Evolutionary conservation across 352 stramenopile genomes (phyloP).

Genomic region (Pythium angustatum): DNA sequence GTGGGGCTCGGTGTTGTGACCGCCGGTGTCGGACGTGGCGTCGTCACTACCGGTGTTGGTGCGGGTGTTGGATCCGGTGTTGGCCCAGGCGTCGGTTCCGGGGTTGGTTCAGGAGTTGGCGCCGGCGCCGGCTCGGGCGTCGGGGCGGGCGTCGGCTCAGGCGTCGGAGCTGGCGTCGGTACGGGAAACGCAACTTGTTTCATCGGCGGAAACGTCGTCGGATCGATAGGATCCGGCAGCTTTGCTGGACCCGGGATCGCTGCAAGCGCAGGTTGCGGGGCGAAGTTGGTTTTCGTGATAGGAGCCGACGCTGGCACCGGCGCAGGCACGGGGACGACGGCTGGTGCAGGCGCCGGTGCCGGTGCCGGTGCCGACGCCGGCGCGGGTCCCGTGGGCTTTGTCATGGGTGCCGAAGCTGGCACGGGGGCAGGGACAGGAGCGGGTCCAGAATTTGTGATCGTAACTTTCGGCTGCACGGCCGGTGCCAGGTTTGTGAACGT

Average conservation of each 20-base stretch:
- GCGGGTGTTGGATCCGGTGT: background rate
- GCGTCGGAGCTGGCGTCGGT: background rate
- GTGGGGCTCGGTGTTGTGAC: constrained; percentile 1
- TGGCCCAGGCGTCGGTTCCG: background rate
- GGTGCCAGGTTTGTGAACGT: constrained; percentile 9
- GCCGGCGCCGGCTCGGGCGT: background rate
- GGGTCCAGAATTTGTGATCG: no score
- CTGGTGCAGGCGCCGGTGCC: background rate
- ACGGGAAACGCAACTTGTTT: constrained; percentile 14
- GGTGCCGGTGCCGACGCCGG: background rate
- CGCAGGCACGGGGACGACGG: background rate
- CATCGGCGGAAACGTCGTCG: background rate
- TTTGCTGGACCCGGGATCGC: constrained; percentile 11
- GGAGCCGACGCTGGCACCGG: constrained; percentile 1
- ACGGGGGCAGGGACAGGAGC: background rate
- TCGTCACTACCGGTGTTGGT: background rate
- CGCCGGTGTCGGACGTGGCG: background rate
- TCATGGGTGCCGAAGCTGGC: background rate
- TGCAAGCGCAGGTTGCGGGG: constrained; percentile 5
- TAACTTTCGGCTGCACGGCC: no score
- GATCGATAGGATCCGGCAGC: constrained; percentile 2
- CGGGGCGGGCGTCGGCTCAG: background rate
- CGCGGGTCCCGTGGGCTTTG: no score
- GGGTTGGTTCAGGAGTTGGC: constrained; percentile 1
- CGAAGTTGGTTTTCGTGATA: constrained; percentile 2